A percentile compares a stretch with the other conserved stretches of the same genome.
Conservation (phyloP, 805 yeast genomes). For the Lachancea cidri region DNA sequence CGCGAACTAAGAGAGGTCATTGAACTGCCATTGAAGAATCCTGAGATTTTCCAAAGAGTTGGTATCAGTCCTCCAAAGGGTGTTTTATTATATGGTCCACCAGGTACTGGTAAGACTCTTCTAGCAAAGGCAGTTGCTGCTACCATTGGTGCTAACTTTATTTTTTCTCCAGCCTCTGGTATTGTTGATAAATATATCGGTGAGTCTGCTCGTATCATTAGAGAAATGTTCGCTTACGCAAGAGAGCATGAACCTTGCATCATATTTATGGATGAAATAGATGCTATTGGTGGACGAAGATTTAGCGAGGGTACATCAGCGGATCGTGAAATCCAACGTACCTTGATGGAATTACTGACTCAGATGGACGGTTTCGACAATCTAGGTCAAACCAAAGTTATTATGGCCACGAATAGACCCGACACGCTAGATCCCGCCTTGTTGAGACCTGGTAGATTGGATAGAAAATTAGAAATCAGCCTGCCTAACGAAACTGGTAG, state of each 20-base stretch:
- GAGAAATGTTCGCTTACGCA: constrained; percentile 98
- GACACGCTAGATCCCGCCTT: constrained; percentile 97
- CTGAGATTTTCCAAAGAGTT: constrained; percentile 90
- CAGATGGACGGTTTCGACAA: constrained; percentile 99
- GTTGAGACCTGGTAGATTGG: constrained; percentile 95
- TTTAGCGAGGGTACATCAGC: constrained; percentile 98
- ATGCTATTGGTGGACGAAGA: constrained; percentile 98
- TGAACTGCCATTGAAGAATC: constrained; percentile 94
- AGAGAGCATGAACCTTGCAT: constrained; percentile 97
- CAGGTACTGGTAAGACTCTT: constrained; percentile 96
- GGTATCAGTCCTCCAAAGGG: constrained; percentile 99
- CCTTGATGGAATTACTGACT: constrained; percentile 91
- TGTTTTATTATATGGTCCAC: constrained; percentile 93
- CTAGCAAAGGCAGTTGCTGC: constrained; percentile 98
- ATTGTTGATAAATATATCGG: constrained; percentile 98
- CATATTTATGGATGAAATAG: constrained; percentile 97
- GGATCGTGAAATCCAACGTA: constrained; percentile 97
- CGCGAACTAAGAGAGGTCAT: constrained; percentile 96
- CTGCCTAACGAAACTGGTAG: constrained; percentile 96
- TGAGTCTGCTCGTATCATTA: constrained; percentile 90
- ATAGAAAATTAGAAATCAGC: constrained; percentile 92
- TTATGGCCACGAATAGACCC: constrained; percentile 99
- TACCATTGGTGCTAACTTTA: constrained; percentile 95
- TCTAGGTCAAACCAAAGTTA: constrained; percentile 92
- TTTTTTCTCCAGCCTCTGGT: constrained; percentile 97